These are phyloP conservation scores for Pyrenophora graminea DNA, from an alignment of 2,329 filamentous ascomycete genomes.

Conservation along the genomic window DNA sequence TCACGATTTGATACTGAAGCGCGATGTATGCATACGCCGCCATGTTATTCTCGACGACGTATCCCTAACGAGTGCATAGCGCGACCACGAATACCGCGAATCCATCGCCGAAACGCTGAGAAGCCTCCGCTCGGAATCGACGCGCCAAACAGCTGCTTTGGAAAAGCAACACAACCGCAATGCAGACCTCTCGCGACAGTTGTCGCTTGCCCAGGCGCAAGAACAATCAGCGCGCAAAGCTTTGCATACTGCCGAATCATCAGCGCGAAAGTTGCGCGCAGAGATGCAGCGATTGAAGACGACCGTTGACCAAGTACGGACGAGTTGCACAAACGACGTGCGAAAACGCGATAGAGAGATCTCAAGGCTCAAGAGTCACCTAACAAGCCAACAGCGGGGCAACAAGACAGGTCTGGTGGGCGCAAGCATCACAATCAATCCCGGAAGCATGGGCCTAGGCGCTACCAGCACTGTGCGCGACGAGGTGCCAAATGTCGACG, in stretches of 20 bases:
- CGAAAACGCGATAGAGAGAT: slow-evolving; percentile 89
- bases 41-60: not conserved
- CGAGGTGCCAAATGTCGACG: slow-evolving; percentile 57
- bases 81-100: slow-evolving; percentile 87
- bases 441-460: slow-evolving; percentile 34
- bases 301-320: slow-evolving; percentile 79
- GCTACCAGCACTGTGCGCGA: slow-evolving; percentile 55
- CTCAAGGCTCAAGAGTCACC: slow-evolving; percentile 83
- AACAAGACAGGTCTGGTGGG: slow-evolving; percentile 53
- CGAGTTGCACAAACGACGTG: slow-evolving; percentile 87
- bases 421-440: slow-evolving; percentile 55
- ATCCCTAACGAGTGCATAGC: slow-evolving; percentile 55
- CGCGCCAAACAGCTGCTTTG: slow-evolving; percentile 73
- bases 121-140: slow-evolving; percentile 72
- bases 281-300: slow-evolving; percentile 79
- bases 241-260: slow-evolving; percentile 73
- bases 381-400: slow-evolving; percentile 65
- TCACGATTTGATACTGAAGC: slow-evolving; percentile 86
- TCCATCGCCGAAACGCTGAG: slow-evolving; percentile 78
- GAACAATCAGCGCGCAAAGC: slow-evolving; percentile 71
- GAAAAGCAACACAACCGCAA: slow-evolving; percentile 60
- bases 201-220: slow-evolving; percentile 67
- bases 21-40: slow-evolving; percentile 68
- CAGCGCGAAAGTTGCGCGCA: slow-evolving; percentile 77
- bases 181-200: slow-evolving; percentile 60